phyloP scores from a whole-genome alignment of 73 alveolate species.

The Stentor coeruleus region DNA sequence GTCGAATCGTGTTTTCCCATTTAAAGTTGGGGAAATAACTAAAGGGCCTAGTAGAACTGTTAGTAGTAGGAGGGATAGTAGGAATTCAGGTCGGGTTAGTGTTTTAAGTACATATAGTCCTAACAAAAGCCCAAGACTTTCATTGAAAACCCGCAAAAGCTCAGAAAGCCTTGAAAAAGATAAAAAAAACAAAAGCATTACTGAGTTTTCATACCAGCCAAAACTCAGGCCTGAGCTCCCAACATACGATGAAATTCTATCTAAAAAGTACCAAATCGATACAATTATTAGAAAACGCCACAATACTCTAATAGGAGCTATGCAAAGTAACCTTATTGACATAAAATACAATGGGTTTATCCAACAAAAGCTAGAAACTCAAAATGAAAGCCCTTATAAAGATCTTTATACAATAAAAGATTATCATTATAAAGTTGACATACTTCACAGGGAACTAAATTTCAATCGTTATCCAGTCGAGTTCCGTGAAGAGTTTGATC shows the following conservation, averaged over 20 bases:
- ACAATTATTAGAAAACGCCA: neutral
- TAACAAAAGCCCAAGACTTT: neutral
- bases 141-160: neutral
- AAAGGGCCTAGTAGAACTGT: no score
- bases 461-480: neutral
- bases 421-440: neutral
- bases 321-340: neutral
- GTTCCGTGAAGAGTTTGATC: neutral
- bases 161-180: no score
- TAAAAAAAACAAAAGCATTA: no score
- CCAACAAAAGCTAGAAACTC: neutral
- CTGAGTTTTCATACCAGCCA: neutral
- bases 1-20: neutral
- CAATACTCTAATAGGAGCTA: neutral
- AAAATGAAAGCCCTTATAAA: neutral
- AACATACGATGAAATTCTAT: conserved; percentile 11
- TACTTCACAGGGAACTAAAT: neutral
- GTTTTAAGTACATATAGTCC: neutral
- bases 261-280: neutral
- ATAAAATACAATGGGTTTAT: neutral
- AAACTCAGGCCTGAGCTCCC: neutral
- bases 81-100: neutral
- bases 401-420: neutral
- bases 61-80: neutral
- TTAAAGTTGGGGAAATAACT: neutral